These are phyloP conservation scores for Artomyces pyxidatus DNA, from an alignment of 768 basidiomycete species.

Conservation along the genomic window DNA sequence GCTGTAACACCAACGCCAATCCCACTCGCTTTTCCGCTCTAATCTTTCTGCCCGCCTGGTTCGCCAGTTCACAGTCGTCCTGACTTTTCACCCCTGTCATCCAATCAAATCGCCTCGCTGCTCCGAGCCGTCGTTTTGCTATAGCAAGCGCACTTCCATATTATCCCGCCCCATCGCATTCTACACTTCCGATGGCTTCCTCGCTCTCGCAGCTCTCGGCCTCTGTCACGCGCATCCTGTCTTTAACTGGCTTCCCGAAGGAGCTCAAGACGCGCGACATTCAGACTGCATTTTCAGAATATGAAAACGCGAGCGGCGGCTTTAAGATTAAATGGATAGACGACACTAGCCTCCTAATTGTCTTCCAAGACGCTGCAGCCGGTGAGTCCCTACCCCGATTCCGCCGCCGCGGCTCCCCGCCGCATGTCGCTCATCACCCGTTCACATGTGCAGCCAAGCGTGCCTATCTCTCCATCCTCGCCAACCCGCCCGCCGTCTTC, in stretches of 20 bases:
- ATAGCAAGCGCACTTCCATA: too few species aligned
- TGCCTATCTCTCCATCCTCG: slow-evolving; percentile 87
- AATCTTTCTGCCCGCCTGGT: not conserved
- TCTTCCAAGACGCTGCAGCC: slow-evolving; percentile 82
- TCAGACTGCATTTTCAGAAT: slow-evolving; percentile 83
- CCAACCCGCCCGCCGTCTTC: slow-evolving; percentile 68
- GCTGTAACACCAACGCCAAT: not conserved
- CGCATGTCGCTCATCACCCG: slow-evolving; percentile 3
- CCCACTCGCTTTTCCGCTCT: slow-evolving; percentile 2
- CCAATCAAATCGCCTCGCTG: not conserved
- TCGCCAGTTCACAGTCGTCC: slow-evolving; percentile 8
- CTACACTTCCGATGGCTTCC: slow-evolving; percentile 45
- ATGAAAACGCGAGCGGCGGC: slow-evolving; percentile 78
- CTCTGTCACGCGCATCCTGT: slow-evolving; percentile 92
- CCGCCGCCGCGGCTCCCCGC: not conserved
- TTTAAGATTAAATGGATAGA: slow-evolving; percentile 99
- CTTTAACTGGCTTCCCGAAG: slow-evolving; percentile 85
- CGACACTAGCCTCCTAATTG: slow-evolving; percentile 90
- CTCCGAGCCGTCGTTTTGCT: slow-evolving; percentile 5
- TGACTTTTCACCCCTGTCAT: slow-evolving; percentile 15
- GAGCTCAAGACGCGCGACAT: slow-evolving; percentile 98
- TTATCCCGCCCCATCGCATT: slow-evolving; percentile 5
- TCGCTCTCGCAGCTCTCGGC: slow-evolving; percentile 81
- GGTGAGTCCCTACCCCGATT: slow-evolving; percentile 50
- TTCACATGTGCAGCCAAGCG: slow-evolving; percentile 67